Conservation (phyloP, 495 filamentous ascomycete genomes). For the Xylaria nigripes region DNA sequence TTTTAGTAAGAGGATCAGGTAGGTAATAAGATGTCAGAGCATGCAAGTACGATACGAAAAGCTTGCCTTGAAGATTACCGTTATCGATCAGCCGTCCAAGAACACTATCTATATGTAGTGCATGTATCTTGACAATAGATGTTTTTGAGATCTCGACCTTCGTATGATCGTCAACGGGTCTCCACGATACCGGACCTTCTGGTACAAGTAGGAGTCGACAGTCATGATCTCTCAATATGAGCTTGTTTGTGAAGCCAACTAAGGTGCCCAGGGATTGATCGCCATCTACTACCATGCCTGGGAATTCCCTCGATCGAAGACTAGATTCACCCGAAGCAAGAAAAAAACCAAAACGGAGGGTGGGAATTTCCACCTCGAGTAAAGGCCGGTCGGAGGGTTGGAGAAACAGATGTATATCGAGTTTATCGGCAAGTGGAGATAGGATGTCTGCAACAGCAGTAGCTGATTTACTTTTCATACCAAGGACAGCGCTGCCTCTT, state of each 20-base stretch:
- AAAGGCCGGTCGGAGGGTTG: neutral
- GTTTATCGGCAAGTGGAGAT: neutral
- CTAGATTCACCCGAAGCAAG: slow-evolving; percentile 22
- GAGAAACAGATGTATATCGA: neutral
- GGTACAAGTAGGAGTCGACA: slow-evolving; percentile 40
- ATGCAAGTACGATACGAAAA: slow-evolving; percentile 50
- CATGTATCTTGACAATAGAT: slow-evolving; percentile 16
- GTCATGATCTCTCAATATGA: neutral
- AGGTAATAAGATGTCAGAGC: slow-evolving; percentile 53
- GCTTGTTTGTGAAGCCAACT: slow-evolving; percentile 40
- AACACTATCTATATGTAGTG: slow-evolving; percentile 40
- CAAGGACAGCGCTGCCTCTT: slow-evolving; percentile 23
- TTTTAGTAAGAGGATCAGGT: slow-evolving; percentile 47
- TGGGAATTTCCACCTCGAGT: slow-evolving; percentile 40
- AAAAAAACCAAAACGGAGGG: slow-evolving; percentile 42
- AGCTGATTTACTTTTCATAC: slow-evolving; percentile 28
- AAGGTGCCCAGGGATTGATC: slow-evolving; percentile 45
- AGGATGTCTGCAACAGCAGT: slow-evolving; percentile 13
- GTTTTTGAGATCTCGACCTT: slow-evolving; percentile 29
- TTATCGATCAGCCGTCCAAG: slow-evolving; percentile 44
- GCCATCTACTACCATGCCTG: slow-evolving; percentile 45
- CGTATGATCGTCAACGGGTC: slow-evolving; percentile 29
- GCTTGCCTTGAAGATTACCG: slow-evolving; percentile 45
- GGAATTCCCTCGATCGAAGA: slow-evolving; percentile 46
- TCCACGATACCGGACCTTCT: slow-evolving; percentile 29